Percentiles rank a stretch among this genome's conserved stretches.
phyloP scores from a whole-genome alignment of 2,329 filamentous ascomycete species.

The Penicillium sp. region DNA sequence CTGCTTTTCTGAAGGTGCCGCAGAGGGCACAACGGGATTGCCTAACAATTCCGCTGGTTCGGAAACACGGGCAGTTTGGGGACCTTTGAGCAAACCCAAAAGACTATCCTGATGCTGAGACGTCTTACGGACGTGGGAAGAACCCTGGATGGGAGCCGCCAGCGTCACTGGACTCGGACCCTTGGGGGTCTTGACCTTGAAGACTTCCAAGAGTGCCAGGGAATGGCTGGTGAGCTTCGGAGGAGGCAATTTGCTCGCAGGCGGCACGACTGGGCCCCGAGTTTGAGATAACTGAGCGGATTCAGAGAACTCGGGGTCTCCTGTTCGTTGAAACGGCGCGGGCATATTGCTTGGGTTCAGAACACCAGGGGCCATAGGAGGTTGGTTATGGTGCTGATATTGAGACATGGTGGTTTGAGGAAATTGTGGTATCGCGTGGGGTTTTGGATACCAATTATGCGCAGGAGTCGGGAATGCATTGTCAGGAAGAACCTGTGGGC shows the following conservation, averaged over 20 bases:
- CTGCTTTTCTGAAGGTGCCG: constrained; percentile 24
- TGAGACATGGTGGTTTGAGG: constrained; percentile 20
- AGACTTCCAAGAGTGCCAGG: constrained; percentile 58
- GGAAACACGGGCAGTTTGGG: constrained; percentile 17
- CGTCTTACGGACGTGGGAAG: constrained; percentile 22
- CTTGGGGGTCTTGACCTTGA: constrained; percentile 47
- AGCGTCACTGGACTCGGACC: constrained; percentile 19
- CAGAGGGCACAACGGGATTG: constrained; percentile 39
- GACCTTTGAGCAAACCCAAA: constrained; percentile 35
- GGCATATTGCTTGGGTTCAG: constrained; percentile 28
- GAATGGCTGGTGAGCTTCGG: constrained; percentile 60
- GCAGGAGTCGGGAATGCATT: constrained; percentile 11
- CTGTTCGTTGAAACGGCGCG: constrained; percentile 50
- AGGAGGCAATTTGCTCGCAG: constrained; percentile 58
- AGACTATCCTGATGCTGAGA: constrained; percentile 43
- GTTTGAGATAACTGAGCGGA: constrained; percentile 34
- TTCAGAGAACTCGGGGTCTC: constrained; percentile 47
- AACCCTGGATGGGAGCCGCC: constrained; percentile 15
- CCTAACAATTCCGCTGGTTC: constrained; percentile 46
- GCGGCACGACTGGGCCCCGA: constrained; percentile 52
- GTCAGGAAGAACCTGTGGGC: constrained; percentile 10
- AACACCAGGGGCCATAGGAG: constrained; percentile 13
- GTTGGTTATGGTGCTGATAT: constrained; percentile 22
- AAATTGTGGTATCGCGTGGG: constrained; percentile 24
- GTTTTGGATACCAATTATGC: constrained; percentile 24